These are phyloP conservation scores for Nicotiana knightiana DNA, from an alignment of 257 asterid genomes.

Conservation along the genomic window DNA sequence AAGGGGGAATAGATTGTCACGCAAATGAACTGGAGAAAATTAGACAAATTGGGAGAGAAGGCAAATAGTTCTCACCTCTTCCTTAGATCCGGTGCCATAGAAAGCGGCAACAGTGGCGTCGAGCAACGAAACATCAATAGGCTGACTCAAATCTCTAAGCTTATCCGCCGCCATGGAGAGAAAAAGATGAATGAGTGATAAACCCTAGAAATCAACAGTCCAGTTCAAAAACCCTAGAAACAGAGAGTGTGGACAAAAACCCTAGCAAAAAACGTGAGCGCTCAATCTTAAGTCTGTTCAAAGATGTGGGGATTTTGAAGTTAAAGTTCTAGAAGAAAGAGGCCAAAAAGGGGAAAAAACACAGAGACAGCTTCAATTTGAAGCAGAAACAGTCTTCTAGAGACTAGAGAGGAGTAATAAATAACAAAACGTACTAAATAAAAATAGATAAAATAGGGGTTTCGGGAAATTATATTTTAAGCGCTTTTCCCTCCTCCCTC, in stretches of 20 bases:
- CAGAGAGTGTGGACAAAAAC: background rate
- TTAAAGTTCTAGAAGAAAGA: background rate
- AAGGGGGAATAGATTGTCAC: background rate
- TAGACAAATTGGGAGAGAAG: background rate
- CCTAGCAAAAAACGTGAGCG: slow-evolving; percentile 3
- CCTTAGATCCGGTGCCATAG: slow-evolving; percentile 97
- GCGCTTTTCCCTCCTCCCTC: background rate
- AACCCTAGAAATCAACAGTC: slow-evolving; percentile 26
- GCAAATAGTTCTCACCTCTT: slow-evolving; percentile 55
- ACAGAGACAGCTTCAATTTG: slow-evolving; percentile 50
- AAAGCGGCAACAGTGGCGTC: slow-evolving; percentile 93
- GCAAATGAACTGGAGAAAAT: background rate
- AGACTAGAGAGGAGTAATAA: slow-evolving; percentile 8
- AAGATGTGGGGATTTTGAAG: background rate
- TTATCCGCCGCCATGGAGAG: slow-evolving; percentile 77
- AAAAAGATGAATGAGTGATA: slow-evolving; percentile 18
- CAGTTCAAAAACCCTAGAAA: slow-evolving; percentile 24
- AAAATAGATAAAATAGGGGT: background rate
- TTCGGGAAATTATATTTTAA: background rate
- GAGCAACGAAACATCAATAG: slow-evolving; percentile 74
- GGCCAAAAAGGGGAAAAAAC: slow-evolving; percentile 16
- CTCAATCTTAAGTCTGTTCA: background rate
- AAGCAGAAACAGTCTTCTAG: slow-evolving; percentile 39
- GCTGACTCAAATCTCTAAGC: slow-evolving; percentile 85
- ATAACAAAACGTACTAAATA: background rate